These are phyloP conservation scores for Pseudogymnoascus sp. DNA, from an alignment of 2,329 filamentous ascomycete genomes.

Conservation along the genomic window DNA sequence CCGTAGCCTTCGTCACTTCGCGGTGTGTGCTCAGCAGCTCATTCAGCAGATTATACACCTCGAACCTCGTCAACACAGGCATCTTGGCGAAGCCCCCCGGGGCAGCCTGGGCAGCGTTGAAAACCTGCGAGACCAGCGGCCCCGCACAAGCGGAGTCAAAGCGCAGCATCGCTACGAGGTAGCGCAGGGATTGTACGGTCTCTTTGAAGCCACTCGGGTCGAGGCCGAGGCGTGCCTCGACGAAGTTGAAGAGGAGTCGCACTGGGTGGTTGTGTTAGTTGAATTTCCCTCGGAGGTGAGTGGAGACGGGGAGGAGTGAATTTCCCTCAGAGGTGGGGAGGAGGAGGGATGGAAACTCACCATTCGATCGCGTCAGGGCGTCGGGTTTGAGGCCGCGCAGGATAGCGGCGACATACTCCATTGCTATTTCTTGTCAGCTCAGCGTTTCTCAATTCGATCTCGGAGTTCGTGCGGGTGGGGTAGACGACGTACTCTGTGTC, in stretches of 20 bases:
- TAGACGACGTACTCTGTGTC: neutral
- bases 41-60: conserved; percentile 8
- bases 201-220: conserved; percentile 9
- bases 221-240: neutral
- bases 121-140: neutral
- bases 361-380: neutral
- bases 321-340: neutral
- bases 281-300: neutral
- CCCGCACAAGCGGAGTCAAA: neutral
- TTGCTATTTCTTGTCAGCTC: neutral
- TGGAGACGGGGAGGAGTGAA: too few species aligned
- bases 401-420: conserved; percentile 6
- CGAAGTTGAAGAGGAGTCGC: neutral
- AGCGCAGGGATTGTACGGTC: neutral
- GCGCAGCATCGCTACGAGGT: neutral
- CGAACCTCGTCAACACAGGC: neutral
- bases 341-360: neutral
- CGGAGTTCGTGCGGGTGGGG: neutral
- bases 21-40: neutral
- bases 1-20: neutral
- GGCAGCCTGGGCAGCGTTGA: neutral
- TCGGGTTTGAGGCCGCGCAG: neutral
- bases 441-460: neutral
- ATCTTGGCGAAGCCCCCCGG: neutral
- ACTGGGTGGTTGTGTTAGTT: neutral